Evolutionary conservation across 2,329 filamentous ascomycete genomes (phyloP), one percentile per base, ranked within the genome.

Genomic region (Penicillium hordei): DNA sequence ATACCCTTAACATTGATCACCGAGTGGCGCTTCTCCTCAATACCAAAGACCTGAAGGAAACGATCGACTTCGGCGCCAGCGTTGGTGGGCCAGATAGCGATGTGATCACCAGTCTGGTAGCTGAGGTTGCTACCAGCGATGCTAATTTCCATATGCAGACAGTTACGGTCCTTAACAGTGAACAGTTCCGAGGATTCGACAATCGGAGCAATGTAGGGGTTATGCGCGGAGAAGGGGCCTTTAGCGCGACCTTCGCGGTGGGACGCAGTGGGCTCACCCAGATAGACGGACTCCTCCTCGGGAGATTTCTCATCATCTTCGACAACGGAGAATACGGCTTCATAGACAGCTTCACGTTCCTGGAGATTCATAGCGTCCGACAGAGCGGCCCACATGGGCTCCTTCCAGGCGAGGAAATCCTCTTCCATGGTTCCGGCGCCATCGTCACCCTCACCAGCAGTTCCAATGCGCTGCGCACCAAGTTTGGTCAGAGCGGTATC

Each of bases 391-490:
- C 95, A 99, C 94, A 99, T 99, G 61, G 93, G 93, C 70, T 99
- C 94, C 80, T 99, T 99, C 94, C 94, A 99, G 65, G 93, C 91
- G 69, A 99, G 80, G 76, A 97, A 99, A 71, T 99, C 95, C 79
- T 99, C 95, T 79, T 99, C 94, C 95, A 99, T 99, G 57, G 94
- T 99, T 60, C 95, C 94, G 64, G 94, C 93, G 63, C 95, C 94
- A 74, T 99, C 94, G 70, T 99, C 94, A 70, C 94, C 94, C 80
- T 97, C 93, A 68, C 95, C 94, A 55, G 93, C 91, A 57, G 87
- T 82, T 45, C 94, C 93, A 66, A 99, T 91, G 65, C 91, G 85
- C 71, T 87, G 83, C 13, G 90, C 94, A 60, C 94, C 94, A 21
- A 96, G 82, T 70, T 90, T 93, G 70, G 86, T 82, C 58, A 99